Conservation (phyloP, 2,329 filamentous ascomycete genomes). For the Atkinsonella texensis region DNA sequence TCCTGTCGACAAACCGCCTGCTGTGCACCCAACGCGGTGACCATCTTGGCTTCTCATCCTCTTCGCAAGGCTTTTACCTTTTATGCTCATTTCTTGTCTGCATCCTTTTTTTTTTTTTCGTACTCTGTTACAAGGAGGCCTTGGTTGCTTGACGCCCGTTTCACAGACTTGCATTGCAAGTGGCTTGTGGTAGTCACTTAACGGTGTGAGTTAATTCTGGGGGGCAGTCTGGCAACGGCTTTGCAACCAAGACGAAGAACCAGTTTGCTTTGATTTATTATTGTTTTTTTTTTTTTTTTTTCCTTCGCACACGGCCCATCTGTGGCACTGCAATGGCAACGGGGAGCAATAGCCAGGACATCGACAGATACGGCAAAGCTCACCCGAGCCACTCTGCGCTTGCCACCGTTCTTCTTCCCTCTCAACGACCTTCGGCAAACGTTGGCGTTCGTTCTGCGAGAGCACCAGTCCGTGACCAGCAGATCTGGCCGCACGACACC, state of each 20-base stretch:
- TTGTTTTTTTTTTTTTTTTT: background rate
- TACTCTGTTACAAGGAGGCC: background rate
- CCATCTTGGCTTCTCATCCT: background rate
- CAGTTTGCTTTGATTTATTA: background rate
- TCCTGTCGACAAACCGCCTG: background rate
- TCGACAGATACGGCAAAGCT: constrained; percentile 6
- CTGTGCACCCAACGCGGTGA: background rate
- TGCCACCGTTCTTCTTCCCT: constrained; percentile 36
- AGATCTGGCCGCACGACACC: constrained; percentile 10
- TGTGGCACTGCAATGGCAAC: constrained; percentile 11
- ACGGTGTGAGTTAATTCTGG: background rate
- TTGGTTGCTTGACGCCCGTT: background rate
- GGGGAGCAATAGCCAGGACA: constrained; percentile 3
- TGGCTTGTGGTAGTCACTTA: background rate
- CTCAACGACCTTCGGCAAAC: constrained; percentile 34
- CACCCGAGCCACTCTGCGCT: constrained; percentile 10
- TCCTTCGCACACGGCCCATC: background rate
- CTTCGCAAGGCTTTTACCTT: background rate
- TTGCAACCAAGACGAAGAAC: background rate
- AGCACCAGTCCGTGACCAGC: background rate
- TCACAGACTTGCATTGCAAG: background rate
- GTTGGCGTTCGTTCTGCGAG: constrained; percentile 11
- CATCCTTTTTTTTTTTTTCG: background rate
- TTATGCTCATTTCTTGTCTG: background rate
- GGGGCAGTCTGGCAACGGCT: background rate